These are phyloP conservation scores for Xeromyces bisporus DNA, from an alignment of 495 filamentous ascomycete genomes.

Conservation along the genomic window DNA sequence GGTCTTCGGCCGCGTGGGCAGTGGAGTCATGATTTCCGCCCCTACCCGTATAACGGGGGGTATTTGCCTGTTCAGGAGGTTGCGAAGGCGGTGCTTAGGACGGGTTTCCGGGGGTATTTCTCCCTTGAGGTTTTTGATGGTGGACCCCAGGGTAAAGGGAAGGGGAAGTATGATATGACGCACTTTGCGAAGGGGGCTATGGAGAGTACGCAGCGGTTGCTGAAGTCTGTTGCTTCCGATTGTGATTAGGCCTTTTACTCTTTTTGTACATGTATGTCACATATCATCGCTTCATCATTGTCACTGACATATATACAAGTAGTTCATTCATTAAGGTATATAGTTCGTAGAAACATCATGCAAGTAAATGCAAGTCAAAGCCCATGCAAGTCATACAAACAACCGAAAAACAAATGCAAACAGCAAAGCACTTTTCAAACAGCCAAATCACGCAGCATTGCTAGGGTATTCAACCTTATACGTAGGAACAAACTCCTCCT, in stretches of 20 bases:
- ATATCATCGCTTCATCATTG: background rate
- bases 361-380: conserved; percentile 3
- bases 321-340: conserved; percentile 1
- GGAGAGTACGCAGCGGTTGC: conserved; percentile 35
- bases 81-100: conserved; percentile 45
- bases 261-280: too few relatives aligned
- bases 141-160: conserved; percentile 37
- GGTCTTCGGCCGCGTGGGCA: conserved; percentile 40
- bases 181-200: conserved; percentile 43
- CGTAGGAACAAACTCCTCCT: conserved; percentile 70
- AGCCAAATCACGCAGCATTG: conserved; percentile 33
- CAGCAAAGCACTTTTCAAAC: background rate
- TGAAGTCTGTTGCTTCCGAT: conserved; percentile 26
- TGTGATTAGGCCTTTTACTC: background rate
- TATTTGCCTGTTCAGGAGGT: conserved; percentile 56
- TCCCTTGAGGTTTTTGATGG: conserved; percentile 65
- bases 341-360: background rate
- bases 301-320: too few relatives aligned
- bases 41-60: conserved; percentile 53
- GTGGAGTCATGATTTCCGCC: conserved; percentile 60
- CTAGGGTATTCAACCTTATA: conserved; percentile 63
- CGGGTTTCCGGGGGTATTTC: conserved; percentile 58
- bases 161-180: conserved; percentile 41
- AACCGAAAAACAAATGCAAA: background rate
- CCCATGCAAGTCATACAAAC: background rate